Evolutionary conservation across 441 rosid genomes (phyloP), one percentile per base, ranked within the genome.

Genomic region (Populus hybrid): DNA sequence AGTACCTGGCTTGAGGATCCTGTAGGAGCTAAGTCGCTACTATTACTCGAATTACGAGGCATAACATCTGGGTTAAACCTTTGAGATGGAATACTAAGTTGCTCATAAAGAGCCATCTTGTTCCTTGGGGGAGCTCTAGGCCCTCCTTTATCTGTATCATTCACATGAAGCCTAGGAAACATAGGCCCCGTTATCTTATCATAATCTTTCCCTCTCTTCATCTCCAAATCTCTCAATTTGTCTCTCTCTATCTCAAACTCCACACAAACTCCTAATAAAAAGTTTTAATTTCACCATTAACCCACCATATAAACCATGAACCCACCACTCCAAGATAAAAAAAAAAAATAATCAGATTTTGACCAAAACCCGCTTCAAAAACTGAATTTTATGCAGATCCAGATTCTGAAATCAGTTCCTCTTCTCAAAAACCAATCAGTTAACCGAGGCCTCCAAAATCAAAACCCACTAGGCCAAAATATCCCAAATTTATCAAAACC

Each of bases 101-200:
- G 98, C 83, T 95, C 98, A 80, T 95, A 93, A 38, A 93, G 97
- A 40, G 98, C 98, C 98, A 95, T 95, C 90, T 95, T 93, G 81
- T 95, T 95, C 88, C 98, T 88, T 16, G 98, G 98, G 76, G 98
- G 98, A n/a, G 97, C 97, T 80, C 94, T 91, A 24, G 94, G 98
- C 73, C 98, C 98, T 83, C 95, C 91, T 82, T 90, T 90, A 42
- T 88, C 97, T 24, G 93, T 78, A 88, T 93, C 98, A 71, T 95
- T 92, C 80, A 95, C 98, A 79, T 90, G 98, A 71, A 95, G 92
- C 76, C 98, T 77, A 12, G 96, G 98, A 78, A 95, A 95, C 96
- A 95, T 85, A 5, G 97, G 98, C 67, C 88, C 91, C 80, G 84
- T 72, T 57, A 79, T 76, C 84, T 89, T 90, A 75, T 91, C 96